phyloP scores from a whole-genome alignment of 1,139 yeast genomes.

The Diutina ranongensis region DNA sequence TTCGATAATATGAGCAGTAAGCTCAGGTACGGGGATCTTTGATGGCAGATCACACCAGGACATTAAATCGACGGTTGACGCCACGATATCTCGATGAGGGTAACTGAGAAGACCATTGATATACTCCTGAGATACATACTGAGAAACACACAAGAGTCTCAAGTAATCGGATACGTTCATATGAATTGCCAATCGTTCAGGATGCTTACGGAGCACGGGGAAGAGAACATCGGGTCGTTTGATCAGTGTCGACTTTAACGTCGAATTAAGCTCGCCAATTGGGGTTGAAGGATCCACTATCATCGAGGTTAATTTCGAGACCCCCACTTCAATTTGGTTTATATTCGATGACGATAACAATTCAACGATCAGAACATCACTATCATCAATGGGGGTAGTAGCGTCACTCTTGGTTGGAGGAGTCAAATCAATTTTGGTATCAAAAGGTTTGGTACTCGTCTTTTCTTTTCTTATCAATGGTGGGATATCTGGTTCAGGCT shows the following conservation, averaged over 20 bases:
- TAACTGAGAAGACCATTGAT: not conserved
- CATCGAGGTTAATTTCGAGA: not conserved
- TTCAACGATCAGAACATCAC: too few relatives aligned
- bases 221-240: not conserved
- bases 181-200: not conserved
- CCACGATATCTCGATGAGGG: not conserved
- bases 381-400: too few relatives aligned
- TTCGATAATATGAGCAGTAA: not conserved
- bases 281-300: not conserved
- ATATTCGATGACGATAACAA: too few relatives aligned
- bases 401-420: too few relatives aligned
- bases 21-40: not conserved
- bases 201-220: not conserved
- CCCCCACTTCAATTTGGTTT: not conserved
- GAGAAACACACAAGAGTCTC: not conserved
- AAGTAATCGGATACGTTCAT: not conserved
- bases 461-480: not conserved
- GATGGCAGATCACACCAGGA: slow-evolving; percentile 3
- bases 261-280: not conserved
- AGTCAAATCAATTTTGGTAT: too few relatives aligned
- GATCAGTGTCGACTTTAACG: not conserved
- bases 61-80: not conserved
- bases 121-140: not conserved
- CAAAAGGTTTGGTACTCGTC: too few relatives aligned
- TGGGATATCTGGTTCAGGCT: not conserved